Conservation (phyloP, 345 rosid genomes). For the Dovyalis caffra region DNA sequence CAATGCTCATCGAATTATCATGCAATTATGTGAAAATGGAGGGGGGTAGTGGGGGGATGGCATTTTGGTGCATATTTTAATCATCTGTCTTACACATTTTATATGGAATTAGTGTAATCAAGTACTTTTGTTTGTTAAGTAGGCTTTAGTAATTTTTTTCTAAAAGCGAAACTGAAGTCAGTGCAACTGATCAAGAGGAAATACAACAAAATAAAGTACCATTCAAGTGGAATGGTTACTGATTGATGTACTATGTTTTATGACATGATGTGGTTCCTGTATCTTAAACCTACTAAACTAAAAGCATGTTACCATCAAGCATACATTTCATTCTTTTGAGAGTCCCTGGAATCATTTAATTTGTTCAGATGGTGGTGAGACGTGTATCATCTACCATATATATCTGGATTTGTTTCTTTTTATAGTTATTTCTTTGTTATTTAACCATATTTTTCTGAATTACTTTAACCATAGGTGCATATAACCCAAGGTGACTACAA, state of each 20-base stretch:
- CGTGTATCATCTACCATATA: not conserved
- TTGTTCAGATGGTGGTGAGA: not conserved
- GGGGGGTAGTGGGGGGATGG: too few relatives aligned
- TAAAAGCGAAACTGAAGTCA: not conserved
- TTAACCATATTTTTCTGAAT: conserved; percentile 1
- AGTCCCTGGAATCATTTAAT: not conserved
- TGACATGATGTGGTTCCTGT: not conserved
- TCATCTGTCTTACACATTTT: not conserved
- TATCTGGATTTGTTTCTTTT: not conserved
- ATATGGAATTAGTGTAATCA: not conserved
- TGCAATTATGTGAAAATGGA: not conserved
- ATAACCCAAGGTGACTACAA: conserved; percentile 93
- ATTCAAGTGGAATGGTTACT: not conserved
- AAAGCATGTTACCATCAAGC: not conserved
- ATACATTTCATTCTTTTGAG: not conserved
- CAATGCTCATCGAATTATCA: not conserved
- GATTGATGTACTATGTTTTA: not conserved
- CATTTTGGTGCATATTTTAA: not conserved
- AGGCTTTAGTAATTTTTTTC: not conserved
- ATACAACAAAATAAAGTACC: not conserved
- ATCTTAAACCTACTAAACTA: not conserved
- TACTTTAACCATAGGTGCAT: conserved; percentile 52
- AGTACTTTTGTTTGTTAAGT: not conserved
- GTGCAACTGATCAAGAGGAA: not conserved
- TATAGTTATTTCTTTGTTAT: not conserved